These are phyloP conservation scores for Aspergillus pseudoterreus DNA, from an alignment of 2,329 filamentous ascomycete species.

Conservation along the genomic window DNA sequence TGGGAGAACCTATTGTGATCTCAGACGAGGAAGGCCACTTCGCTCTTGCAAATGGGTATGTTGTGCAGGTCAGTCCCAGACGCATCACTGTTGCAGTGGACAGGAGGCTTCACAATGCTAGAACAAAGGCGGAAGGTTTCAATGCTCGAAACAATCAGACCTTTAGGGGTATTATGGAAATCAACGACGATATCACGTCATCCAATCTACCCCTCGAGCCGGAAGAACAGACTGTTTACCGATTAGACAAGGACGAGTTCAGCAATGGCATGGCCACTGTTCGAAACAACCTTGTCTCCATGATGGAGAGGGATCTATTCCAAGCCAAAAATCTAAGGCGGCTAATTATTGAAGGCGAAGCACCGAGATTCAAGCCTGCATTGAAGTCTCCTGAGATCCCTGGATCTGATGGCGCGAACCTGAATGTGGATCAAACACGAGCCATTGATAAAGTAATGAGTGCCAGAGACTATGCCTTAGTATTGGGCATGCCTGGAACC, in stretches of 20 bases:
- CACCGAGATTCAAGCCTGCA: constrained; percentile 68
- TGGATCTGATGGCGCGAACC: constrained; percentile 52
- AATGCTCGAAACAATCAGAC: constrained; percentile 73
- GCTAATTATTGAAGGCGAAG: constrained; percentile 72
- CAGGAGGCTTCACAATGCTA: constrained; percentile 79
- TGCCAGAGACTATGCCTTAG: constrained; percentile 91
- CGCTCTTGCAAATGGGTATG: constrained; percentile 87
- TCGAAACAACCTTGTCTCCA: constrained; percentile 85
- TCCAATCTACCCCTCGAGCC: constrained; percentile 33
- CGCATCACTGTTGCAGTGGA: constrained; percentile 87
- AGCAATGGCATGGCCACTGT: constrained; percentile 96
- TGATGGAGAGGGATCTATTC: constrained; percentile 77
- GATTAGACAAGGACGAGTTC: constrained; percentile 96
- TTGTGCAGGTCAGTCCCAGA: constrained; percentile 70
- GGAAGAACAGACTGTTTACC: constrained; percentile 61
- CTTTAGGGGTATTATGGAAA: constrained; percentile 89
- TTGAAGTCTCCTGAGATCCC: constrained; percentile 62
- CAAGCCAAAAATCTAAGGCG: constrained; percentile 69
- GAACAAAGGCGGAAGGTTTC: constrained; percentile 72
- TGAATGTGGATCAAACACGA: constrained; percentile 82
- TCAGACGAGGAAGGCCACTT: constrained; percentile 95
- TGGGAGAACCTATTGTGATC: constrained; percentile 91
- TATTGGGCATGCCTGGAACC: constrained; percentile 96
- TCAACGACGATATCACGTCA: constrained; percentile 53
- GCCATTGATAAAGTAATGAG: constrained; percentile 96